phyloP scores from a whole-genome alignment of 306 rosid species.

The Astragalus membranaceus region DNA sequence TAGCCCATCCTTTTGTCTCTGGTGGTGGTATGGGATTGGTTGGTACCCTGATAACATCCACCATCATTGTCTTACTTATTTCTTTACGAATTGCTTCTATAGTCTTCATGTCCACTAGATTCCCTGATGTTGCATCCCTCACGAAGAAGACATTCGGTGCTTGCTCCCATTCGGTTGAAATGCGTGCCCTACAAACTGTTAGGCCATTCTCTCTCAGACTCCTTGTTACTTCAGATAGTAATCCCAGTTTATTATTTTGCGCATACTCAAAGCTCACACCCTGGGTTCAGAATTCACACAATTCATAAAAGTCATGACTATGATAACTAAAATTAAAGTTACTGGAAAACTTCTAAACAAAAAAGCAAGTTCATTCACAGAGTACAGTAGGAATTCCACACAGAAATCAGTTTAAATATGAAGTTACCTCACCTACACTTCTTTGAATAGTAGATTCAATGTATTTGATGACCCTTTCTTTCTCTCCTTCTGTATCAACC shows the following conservation, averaged over 20 bases:
- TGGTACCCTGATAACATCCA: slow-evolving; percentile 66
- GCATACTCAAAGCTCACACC: slow-evolving; percentile 75
- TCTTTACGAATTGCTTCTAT: slow-evolving; percentile 60
- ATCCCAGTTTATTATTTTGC: slow-evolving; percentile 68
- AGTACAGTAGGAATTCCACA: too few relatives aligned
- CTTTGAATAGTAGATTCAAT: slow-evolving; percentile 77
- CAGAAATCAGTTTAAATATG: background rate
- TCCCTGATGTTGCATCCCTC: slow-evolving; percentile 64
- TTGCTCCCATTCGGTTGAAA: slow-evolving; percentile 69
- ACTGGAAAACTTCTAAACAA: background rate
- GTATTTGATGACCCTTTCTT: slow-evolving; percentile 75
- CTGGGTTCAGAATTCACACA: slow-evolving; percentile 28
- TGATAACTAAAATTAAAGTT: background rate
- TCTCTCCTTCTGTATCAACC: slow-evolving; percentile 72
- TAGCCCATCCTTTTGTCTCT: slow-evolving; percentile 58
- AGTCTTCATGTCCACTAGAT: slow-evolving; percentile 48
- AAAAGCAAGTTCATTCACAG: background rate
- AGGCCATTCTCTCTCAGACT: slow-evolving; percentile 72
- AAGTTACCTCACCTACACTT: slow-evolving; percentile 76
- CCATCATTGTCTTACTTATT: slow-evolving; percentile 54
- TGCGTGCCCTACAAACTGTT: slow-evolving; percentile 66
- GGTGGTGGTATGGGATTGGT: slow-evolving; percentile 32
- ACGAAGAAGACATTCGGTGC: slow-evolving; percentile 69
- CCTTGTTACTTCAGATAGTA: slow-evolving; percentile 77
- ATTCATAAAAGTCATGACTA: background rate